phyloP scores from a whole-genome alignment of 192 early-diverging fungal genomes.

The Coemansia javaensis region DNA sequence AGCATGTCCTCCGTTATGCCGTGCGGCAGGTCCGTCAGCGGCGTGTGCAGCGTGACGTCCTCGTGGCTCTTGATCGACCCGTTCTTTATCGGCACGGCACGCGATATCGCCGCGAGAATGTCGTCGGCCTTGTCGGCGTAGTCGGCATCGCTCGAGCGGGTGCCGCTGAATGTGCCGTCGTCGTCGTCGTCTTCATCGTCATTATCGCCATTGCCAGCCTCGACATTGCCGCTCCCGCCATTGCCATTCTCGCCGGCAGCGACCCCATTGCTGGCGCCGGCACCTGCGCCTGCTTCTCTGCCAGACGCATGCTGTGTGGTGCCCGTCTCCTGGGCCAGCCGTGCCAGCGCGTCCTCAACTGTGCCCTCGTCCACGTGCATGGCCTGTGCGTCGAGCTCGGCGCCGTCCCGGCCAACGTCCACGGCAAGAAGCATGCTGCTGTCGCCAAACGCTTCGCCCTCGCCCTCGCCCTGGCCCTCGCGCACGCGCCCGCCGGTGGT shows the following conservation, averaged over 20 bases:
- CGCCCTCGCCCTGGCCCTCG: too few species aligned
- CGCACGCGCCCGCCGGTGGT: too few species aligned
- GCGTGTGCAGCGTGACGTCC: constrained; percentile 34
- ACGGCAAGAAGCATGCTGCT: constrained; percentile 20
- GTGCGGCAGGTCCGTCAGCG: constrained; percentile 34
- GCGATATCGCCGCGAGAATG: not conserved
- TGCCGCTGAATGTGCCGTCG: not conserved
- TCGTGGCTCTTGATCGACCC: constrained; percentile 8
- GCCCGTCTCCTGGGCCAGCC: constrained; percentile 15
- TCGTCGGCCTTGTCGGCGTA: not conserved
- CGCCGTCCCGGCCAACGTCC: not conserved
- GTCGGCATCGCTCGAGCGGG: not conserved
- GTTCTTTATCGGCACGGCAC: not conserved
- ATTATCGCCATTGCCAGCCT: not conserved
- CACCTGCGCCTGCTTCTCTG: not conserved
- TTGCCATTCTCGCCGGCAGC: not conserved
- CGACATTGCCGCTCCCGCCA: not conserved
- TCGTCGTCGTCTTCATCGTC: constrained; percentile 6
- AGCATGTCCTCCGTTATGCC: constrained; percentile 51
- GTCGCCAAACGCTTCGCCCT: constrained; percentile 3
- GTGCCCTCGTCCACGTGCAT: constrained; percentile 40
- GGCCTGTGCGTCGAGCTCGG: constrained; percentile 17
- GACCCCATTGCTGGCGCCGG: not conserved
- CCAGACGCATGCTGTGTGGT: not conserved
- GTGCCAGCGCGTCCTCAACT: constrained; percentile 42